A percentile compares a stretch with the other conserved stretches of the same genome.
Evolutionary conservation across 2,329 filamentous ascomycete species (phyloP).

Genomic region (Neurospora sp.): DNA sequence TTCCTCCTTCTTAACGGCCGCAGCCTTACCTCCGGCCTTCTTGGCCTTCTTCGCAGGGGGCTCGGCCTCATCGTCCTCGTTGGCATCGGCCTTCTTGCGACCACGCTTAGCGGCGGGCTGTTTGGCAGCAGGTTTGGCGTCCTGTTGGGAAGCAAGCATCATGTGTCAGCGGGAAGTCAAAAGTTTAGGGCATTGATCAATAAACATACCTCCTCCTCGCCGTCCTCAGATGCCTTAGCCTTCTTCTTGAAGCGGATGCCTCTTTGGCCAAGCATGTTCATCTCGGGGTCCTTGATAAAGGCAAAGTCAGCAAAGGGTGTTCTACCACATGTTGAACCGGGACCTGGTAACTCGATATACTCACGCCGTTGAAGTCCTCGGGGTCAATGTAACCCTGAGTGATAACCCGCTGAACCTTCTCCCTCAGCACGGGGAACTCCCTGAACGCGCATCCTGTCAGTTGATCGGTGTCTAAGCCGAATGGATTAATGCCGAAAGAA

Average conservation of each 20-base stretch:
- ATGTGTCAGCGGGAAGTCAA: neutral
- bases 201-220: conserved; percentile 9
- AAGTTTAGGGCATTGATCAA: neutral
- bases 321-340: neutral
- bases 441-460: conserved; percentile 16
- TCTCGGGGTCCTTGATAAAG: conserved; percentile 55
- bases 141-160: neutral
- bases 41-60: conserved; percentile 31
- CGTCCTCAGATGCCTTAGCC: conserved; percentile 25
- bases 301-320: conserved; percentile 3
- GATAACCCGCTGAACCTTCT: conserved; percentile 64
- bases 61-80: conserved; percentile 21
- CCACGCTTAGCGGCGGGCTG: conserved; percentile 27
- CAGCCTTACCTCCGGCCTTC: conserved; percentile 13
- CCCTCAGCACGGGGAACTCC: conserved; percentile 51
- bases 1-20: neutral
- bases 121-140: conserved; percentile 22
- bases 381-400: conserved; percentile 71
- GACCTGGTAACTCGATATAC: conserved; percentile 23
- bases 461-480: neutral
- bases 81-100: conserved; percentile 25
- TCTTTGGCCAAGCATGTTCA: conserved; percentile 58
- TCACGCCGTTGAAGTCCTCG: conserved; percentile 81
- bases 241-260: conserved; percentile 47
- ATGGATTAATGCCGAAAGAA: conserved; percentile 5